Evolutionary conservation across 2,329 filamentous ascomycete genomes (phyloP), one percentile per base, ranked within the genome.

Genomic region (Colletotrichum coccodes): DNA sequence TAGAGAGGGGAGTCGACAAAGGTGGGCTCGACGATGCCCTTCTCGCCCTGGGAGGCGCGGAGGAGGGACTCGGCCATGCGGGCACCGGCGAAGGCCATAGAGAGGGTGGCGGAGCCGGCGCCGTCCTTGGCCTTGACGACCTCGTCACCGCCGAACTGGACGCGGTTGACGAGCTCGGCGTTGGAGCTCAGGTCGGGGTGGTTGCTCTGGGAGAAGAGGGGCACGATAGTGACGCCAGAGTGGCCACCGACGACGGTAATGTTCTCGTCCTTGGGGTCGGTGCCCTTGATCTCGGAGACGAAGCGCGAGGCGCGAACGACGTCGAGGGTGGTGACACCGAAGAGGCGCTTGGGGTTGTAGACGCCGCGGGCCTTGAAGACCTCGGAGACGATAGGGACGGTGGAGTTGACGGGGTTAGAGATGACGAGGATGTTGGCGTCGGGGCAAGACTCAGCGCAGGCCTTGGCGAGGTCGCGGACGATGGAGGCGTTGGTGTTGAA

Each of bases 401-500:
- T 99, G 77, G 94, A 98, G 94, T 99, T 99, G 87, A 99, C 95
- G 72, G 96, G 96, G 91, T 99, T 99, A 84, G 95, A 90, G 86
- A 99, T 99, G 88, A 99, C 90, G 81, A 98, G 91, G 83, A 98
- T 89, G 86, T 97, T 97, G 84, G 96, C 96, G 73, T 98, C 89
- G 78, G 96, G 96, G 80, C 92, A 89, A 76, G 93, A 89, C 79
- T 97, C 91, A 79, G 96, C 96, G 79, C 90, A 91, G 78, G 94
- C 95, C 90, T 97, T 97, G 86, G 95, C 95, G 74, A 99, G 91
- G 85, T 98, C 96, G 80, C 95, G 95, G 82, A 99, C 96, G 83
- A 99, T 99, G 82, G 94, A 97, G 84, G 96, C 96, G 85, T 99
- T 99, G 89, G 95, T 99, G 91, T 98, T 98, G 94, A 99, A 99